Percentiles rank a stretch among this genome's conserved stretches.
These are phyloP conservation scores for Lactarius sanguifluus DNA, from an alignment of 768 basidiomycete species.

Conservation along the genomic window DNA sequence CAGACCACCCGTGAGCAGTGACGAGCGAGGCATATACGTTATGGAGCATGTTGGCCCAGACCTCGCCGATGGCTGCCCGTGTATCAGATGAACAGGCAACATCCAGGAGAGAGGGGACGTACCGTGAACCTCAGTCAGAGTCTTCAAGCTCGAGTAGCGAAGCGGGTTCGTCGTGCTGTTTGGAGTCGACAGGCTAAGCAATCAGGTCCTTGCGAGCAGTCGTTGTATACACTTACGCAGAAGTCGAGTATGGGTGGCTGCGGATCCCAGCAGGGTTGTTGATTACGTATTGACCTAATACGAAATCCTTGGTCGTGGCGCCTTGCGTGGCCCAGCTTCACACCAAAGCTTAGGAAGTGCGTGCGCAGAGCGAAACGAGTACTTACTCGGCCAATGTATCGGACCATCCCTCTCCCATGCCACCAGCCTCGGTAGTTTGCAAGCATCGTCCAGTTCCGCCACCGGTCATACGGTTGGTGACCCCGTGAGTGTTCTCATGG, in stretches of 20 bases:
- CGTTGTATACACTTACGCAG: slow-evolving; percentile 39
- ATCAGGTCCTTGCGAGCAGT: slow-evolving; percentile 31
- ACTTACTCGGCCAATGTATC: slow-evolving; percentile 40
- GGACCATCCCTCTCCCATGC: slow-evolving; percentile 74
- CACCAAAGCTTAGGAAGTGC: slow-evolving; percentile 14
- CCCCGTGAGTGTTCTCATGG: slow-evolving; percentile 45
- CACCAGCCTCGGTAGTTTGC: slow-evolving; percentile 61
- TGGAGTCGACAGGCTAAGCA: slow-evolving; percentile 3
- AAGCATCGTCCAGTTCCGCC: slow-evolving; percentile 59
- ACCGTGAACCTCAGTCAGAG: slow-evolving; percentile 50
- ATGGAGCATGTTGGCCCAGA: slow-evolving; percentile 50
- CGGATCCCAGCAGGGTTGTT: slow-evolving; percentile 54
- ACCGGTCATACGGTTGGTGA: slow-evolving; percentile 47
- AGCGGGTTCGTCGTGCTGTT: slow-evolving; percentile 42
- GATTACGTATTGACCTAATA: slow-evolving; percentile 55
- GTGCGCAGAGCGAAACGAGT: no score
- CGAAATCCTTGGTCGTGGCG: slow-evolving; percentile 37
- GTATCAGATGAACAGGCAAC: background rate
- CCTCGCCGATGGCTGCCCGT: slow-evolving; percentile 51
- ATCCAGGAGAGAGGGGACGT: slow-evolving; percentile 26
- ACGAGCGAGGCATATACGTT: slow-evolving; percentile 39
- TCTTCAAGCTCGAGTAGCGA: slow-evolving; percentile 42
- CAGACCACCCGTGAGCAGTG: slow-evolving; percentile 33
- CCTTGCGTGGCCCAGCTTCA: slow-evolving; percentile 42
- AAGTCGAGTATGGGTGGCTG: slow-evolving; percentile 57